Evolutionary conservation across 768 basidiomycete species (phyloP).

Genomic region (Mycena epipterygia): DNA sequence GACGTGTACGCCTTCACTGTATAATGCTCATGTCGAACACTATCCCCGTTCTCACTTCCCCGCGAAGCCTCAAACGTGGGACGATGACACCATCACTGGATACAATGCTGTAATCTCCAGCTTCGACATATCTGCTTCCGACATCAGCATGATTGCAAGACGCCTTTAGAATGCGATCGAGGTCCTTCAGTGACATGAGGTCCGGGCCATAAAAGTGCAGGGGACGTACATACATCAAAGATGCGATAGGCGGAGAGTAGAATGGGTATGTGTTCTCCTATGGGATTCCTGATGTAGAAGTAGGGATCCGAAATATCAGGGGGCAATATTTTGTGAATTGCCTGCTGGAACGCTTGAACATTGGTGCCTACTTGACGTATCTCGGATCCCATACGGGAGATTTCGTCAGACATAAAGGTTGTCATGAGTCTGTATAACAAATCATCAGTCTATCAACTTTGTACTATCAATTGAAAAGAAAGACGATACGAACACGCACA

Average conservation of each 20-base stretch:
- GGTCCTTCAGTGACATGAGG: too few relatives aligned
- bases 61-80: background rate
- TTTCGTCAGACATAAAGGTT: background rate
- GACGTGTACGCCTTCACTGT: background rate
- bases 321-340: constrained; percentile 9
- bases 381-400: background rate
- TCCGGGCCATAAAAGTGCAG: too few relatives aligned
- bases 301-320: constrained; percentile 10
- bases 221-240: too few relatives aligned
- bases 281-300: constrained; percentile 4
- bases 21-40: constrained; percentile 16
- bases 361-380: constrained; percentile 13
- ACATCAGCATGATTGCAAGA: background rate
- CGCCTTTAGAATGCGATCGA: constrained; percentile 1
- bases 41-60: constrained; percentile 1
- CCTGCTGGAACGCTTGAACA: constrained; percentile 6
- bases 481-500: too few relatives aligned
- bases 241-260: too few relatives aligned
- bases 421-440: too few relatives aligned
- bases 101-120: constrained; percentile 20
- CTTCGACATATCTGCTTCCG: constrained; percentile 10
- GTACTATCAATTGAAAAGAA: too few relatives aligned
- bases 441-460: too few relatives aligned
- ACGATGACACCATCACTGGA: background rate
- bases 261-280: constrained; percentile 12